Conservation (phyloP, 495 filamentous ascomycete genomes). For the Xylaria palmicola region DNA sequence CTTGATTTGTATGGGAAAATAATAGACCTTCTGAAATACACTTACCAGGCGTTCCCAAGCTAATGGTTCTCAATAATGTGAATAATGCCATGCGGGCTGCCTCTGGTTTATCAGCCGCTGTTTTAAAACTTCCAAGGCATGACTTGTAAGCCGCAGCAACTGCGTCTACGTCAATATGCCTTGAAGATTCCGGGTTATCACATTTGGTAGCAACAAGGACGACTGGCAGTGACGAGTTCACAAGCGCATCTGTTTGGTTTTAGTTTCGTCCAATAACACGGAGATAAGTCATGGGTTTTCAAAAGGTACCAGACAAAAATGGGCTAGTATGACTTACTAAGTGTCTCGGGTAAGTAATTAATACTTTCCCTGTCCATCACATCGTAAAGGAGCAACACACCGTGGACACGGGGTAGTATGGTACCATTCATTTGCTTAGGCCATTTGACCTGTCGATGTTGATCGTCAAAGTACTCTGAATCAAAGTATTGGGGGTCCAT, state of each 20-base stretch:
- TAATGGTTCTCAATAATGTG: conserved; percentile 68
- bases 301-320: conserved; percentile 3
- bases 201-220: conserved; percentile 83
- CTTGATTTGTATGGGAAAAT: not conserved
- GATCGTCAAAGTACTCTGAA: conserved; percentile 60
- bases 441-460: conserved; percentile 71
- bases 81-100: conserved; percentile 77
- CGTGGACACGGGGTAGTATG: conserved; percentile 72
- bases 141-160: conserved; percentile 60
- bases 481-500: conserved; percentile 66
- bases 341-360: conserved; percentile 60
- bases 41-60: conserved; percentile 66
- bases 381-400: conserved; percentile 82
- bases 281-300: not conserved
- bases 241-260: conserved; percentile 60
- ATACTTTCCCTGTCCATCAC: conserved; percentile 73
- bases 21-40: conserved; percentile 10
- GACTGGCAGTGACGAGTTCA: conserved; percentile 65
- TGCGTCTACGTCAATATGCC: conserved; percentile 58
- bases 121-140: conserved; percentile 69
- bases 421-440: conserved; percentile 68
- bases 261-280: conserved; percentile 11
- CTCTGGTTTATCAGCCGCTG: conserved; percentile 66
- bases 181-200: conserved; percentile 61
- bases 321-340: conserved; percentile 59